phyloP scores from a whole-genome alignment of 306 rosid genomes.

The Leucaena leucocephala region DNA sequence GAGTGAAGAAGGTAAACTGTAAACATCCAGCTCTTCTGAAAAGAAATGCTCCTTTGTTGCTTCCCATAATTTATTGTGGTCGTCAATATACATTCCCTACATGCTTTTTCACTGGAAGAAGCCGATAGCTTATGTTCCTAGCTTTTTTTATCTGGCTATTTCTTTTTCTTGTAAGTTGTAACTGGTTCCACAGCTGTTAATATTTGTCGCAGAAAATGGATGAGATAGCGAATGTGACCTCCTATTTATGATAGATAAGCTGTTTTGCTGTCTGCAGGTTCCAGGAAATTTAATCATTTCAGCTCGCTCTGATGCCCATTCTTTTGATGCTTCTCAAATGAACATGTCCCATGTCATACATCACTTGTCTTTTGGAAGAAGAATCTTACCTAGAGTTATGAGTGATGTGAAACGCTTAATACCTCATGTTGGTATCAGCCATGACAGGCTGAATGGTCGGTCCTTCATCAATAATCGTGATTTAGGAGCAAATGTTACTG shows the following conservation, averaged over 20 bases:
- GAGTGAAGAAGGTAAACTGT: constrained; percentile 89
- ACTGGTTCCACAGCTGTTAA: not conserved
- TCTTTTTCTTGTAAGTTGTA: constrained; percentile 13
- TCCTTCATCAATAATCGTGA: constrained; percentile 74
- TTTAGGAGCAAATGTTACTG: constrained; percentile 80
- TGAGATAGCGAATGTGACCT: constrained; percentile 13
- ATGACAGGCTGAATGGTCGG: constrained; percentile 84
- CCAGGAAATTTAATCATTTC: constrained; percentile 86
- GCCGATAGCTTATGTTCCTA: constrained; percentile 1
- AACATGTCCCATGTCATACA: constrained; percentile 92
- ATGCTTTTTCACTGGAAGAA: constrained; percentile 22
- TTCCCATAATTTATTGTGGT: constrained; percentile 31
- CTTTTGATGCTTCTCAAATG: constrained; percentile 92
- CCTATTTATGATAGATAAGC: constrained; percentile 20
- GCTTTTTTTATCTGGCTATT: not conserved
- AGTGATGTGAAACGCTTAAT: constrained; percentile 70
- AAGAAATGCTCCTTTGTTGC: constrained; percentile 4
- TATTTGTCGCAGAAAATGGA: constrained; percentile 18
- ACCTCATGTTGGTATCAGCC: constrained; percentile 81
- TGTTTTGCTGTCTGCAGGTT: constrained; percentile 61
- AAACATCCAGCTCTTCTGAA: constrained; percentile 10
- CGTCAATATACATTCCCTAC: constrained; percentile 12
- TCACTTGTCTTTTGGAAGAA: constrained; percentile 82
- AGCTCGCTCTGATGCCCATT: constrained; percentile 89
- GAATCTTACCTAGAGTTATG: constrained; percentile 61